Percentiles rank a stretch among this genome's conserved stretches.
phyloP scores from a whole-genome alignment of 2,329 filamentous ascomycete genomes.

The Claviceps africana region DNA sequence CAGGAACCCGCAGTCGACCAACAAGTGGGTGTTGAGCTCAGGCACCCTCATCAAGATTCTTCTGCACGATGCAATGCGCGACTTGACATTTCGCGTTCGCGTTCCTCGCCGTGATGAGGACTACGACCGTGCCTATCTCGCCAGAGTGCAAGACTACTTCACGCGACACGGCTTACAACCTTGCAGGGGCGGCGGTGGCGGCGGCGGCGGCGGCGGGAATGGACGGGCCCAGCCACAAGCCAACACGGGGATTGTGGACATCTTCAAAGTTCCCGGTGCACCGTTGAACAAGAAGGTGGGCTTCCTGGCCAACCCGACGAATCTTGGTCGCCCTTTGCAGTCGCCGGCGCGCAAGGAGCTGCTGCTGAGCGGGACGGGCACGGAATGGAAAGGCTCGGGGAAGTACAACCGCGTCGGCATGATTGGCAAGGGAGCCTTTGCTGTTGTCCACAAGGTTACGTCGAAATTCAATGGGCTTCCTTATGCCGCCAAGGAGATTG shows the following conservation, averaged over 20 bases:
- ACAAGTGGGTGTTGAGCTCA: slow-evolving; percentile 49
- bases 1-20: slow-evolving; percentile 15
- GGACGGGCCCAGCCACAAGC: slow-evolving; percentile 21
- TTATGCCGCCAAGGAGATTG: slow-evolving; percentile 86
- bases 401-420: slow-evolving; percentile 71
- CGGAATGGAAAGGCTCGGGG: slow-evolving; percentile 69
- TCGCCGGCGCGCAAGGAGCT: slow-evolving; percentile 15
- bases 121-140: slow-evolving; percentile 49
- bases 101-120: slow-evolving; percentile 62
- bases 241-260: slow-evolving; percentile 27
- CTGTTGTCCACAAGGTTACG: slow-evolving; percentile 81
- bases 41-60: slow-evolving; percentile 62
- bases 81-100: slow-evolving; percentile 73
- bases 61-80: slow-evolving; percentile 34
- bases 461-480: slow-evolving; percentile 70
- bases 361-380: slow-evolving; percentile 22
- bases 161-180: slow-evolving; percentile 21
- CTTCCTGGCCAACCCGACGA: slow-evolving; percentile 1
- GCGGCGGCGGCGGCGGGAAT: slow-evolving; percentile 24
- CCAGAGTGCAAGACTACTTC: slow-evolving; percentile 58
- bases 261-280: slow-evolving; percentile 17
- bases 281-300: slow-evolving; percentile 4
- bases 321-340: slow-evolving; percentile 6
- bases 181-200: slow-evolving; percentile 24
- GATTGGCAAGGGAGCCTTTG: slow-evolving; percentile 90